Percentiles rank a stretch among this genome's conserved stretches.
Conservation (phyloP, 225 moss, liverwort and hornwort species). For the Rhytidiadelphus loreus region DNA sequence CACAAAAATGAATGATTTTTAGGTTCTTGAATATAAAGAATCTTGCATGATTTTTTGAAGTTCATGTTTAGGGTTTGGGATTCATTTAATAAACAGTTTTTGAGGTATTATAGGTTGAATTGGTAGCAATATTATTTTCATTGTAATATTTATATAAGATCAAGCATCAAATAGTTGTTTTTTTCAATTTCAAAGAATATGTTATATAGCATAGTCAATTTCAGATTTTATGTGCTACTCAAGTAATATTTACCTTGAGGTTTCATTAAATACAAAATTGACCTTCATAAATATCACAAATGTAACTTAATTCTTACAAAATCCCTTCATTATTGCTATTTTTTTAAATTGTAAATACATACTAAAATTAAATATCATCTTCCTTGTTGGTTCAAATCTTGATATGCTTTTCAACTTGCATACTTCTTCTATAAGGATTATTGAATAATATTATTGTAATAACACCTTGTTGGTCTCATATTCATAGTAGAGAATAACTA, state of each 20-base stretch:
- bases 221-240: not conserved
- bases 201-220: not conserved
- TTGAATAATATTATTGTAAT: not conserved
- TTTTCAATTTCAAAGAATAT: not conserved
- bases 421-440: no score
- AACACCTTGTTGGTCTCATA: not conserved
- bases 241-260: no score
- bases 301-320: not conserved
- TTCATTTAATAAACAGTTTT: not conserved
- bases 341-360: no score
- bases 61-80: not conserved
- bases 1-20: no score
- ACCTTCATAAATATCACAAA: not conserved
- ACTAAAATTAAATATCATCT: not conserved
- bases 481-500: not conserved
- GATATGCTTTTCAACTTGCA: not conserved
- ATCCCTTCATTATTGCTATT: fast-evolving
- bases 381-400: not conserved
- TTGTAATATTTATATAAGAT: no score
- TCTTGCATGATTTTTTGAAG: fast-evolving
- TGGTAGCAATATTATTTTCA: no score
- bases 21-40: no score
- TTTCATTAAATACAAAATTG: not conserved
- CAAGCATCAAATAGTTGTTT: no score
- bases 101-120: not conserved